Evolutionary conservation across 164 flowering plant genomes (phyloP).

Genomic region (Protea cynaroides): DNA sequence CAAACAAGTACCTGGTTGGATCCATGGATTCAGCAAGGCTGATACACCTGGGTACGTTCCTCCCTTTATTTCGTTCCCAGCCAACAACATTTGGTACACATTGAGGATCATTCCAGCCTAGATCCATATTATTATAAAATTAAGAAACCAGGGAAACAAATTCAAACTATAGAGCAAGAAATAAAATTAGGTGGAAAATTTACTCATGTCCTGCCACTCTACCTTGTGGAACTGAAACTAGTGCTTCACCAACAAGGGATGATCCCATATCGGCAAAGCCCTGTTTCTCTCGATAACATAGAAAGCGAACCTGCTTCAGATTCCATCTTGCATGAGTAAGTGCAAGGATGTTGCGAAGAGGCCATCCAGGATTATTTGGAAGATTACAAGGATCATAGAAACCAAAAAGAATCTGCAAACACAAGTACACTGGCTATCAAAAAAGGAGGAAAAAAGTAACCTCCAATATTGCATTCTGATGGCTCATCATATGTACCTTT

Average conservation of each 20-base stretch:
- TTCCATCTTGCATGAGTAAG: slow-evolving; percentile 70
- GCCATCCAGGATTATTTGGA: slow-evolving; percentile 93
- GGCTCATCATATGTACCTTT: not conserved
- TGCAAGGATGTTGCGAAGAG: slow-evolving; percentile 86
- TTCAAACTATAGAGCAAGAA: slow-evolving; percentile 5
- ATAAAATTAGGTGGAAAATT: slow-evolving; percentile 18
- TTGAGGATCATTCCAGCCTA: slow-evolving; percentile 49
- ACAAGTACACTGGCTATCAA: slow-evolving; percentile 11
- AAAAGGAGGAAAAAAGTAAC: not conserved
- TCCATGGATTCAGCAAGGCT: slow-evolving; percentile 88
- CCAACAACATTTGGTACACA: slow-evolving; percentile 66
- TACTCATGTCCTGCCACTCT: slow-evolving; percentile 43
- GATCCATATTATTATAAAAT: slow-evolving; percentile 9
- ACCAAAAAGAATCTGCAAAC: slow-evolving; percentile 77
- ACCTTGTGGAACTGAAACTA: slow-evolving; percentile 72
- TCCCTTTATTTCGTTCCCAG: slow-evolving; percentile 71
- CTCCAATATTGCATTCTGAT: not conserved
- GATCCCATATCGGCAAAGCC: slow-evolving; percentile 80
- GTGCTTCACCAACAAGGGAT: slow-evolving; percentile 87
- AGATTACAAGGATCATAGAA: slow-evolving; percentile 96
- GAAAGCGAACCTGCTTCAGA: slow-evolving; percentile 47
- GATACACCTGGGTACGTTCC: slow-evolving; percentile 49
- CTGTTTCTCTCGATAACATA: slow-evolving; percentile 88
- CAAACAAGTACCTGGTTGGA: slow-evolving; percentile 62
- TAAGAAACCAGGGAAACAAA: slow-evolving; percentile 10